phyloP scores from a whole-genome alignment of 2,329 filamentous ascomycete species.

The Xylariaceae sp. region DNA sequence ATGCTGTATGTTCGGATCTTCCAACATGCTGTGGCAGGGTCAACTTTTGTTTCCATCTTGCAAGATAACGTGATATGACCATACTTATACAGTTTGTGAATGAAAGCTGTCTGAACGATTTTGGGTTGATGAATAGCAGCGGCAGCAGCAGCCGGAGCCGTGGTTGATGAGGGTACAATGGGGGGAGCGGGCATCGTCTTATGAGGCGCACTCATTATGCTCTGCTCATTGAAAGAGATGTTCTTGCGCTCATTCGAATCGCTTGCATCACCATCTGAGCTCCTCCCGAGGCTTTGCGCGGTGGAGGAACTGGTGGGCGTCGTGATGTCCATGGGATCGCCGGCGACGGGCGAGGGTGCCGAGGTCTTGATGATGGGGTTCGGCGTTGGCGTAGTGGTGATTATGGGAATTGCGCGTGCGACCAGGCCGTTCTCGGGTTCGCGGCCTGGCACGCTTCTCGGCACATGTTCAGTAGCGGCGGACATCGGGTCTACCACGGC shows the following conservation, averaged over 20 bases:
- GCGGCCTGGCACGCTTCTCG: slow-evolving; percentile 39
- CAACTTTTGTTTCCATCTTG: slow-evolving; percentile 9
- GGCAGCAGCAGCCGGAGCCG: slow-evolving; percentile 52
- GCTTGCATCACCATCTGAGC: slow-evolving; percentile 39
- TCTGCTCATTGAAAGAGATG: slow-evolving; percentile 38
- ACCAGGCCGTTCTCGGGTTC: slow-evolving; percentile 43
- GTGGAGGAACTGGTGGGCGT: slow-evolving; percentile 46
- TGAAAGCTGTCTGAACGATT: slow-evolving; percentile 96
- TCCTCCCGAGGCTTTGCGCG: slow-evolving; percentile 40
- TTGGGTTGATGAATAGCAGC: slow-evolving; percentile 87
- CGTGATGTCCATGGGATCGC: slow-evolving; percentile 58
- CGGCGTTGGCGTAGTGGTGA: slow-evolving; percentile 32
- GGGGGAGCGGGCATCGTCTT: slow-evolving; percentile 41
- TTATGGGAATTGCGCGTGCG: slow-evolving; percentile 52
- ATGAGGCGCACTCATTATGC: slow-evolving; percentile 30
- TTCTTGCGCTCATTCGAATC: slow-evolving; percentile 36
- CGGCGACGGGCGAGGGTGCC: slow-evolving; percentile 47
- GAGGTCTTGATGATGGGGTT: slow-evolving; percentile 55
- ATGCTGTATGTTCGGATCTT: slow-evolving; percentile 88
- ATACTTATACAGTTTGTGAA: slow-evolving; percentile 98
- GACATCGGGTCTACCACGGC: slow-evolving; percentile 45
- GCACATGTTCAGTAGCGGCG: slow-evolving; percentile 47
- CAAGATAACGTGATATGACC: slow-evolving; percentile 28
- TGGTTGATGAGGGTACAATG: slow-evolving; percentile 11
- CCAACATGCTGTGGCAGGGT: slow-evolving; percentile 70